Evolutionary conservation across 2,329 filamentous ascomycete genomes (phyloP).

Genomic region (Blumeriella jaapii): DNA sequence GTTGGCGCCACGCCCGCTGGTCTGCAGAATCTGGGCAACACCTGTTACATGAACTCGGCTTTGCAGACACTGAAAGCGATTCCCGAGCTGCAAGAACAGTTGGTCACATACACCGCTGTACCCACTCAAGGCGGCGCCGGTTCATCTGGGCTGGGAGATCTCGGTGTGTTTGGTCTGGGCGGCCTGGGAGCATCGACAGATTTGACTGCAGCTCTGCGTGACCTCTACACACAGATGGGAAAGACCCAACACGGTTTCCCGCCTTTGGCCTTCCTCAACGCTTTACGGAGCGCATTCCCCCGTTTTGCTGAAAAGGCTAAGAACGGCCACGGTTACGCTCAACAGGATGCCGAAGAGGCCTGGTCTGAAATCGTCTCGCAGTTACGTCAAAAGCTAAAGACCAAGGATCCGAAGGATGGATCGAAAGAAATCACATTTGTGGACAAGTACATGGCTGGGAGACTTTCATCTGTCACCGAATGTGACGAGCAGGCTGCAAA

Average conservation of each 20-base stretch:
- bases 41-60: conserved; percentile 96
- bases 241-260: conserved; percentile 80
- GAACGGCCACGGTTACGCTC: conserved; percentile 75
- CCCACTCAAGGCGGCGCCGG: conserved; percentile 14
- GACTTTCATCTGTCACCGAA: conserved; percentile 65
- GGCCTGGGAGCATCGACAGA: conserved; percentile 41
- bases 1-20: conserved; percentile 81
- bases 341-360: conserved; percentile 96
- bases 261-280: conserved; percentile 70
- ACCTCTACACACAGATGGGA: conserved; percentile 81
- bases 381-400: conserved; percentile 64
- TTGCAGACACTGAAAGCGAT: conserved; percentile 83
- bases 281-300: conserved; percentile 69
- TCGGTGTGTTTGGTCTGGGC: conserved; percentile 39
- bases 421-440: conserved; percentile 58
- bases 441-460: conserved; percentile 81
- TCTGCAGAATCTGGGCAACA: conserved; percentile 87
- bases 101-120: conserved; percentile 48
- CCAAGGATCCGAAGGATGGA: conserved; percentile 46
- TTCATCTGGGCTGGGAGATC: conserved; percentile 29
- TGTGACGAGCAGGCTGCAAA: conserved; percentile 74
- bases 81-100: conserved; percentile 76
- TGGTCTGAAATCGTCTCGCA: conserved; percentile 92
- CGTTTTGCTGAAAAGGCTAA: conserved; percentile 88
- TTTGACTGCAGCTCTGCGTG: conserved; percentile 64